Conservation (phyloP, 2,329 filamentous ascomycete genomes). For the Trichoderma gracile region DNA sequence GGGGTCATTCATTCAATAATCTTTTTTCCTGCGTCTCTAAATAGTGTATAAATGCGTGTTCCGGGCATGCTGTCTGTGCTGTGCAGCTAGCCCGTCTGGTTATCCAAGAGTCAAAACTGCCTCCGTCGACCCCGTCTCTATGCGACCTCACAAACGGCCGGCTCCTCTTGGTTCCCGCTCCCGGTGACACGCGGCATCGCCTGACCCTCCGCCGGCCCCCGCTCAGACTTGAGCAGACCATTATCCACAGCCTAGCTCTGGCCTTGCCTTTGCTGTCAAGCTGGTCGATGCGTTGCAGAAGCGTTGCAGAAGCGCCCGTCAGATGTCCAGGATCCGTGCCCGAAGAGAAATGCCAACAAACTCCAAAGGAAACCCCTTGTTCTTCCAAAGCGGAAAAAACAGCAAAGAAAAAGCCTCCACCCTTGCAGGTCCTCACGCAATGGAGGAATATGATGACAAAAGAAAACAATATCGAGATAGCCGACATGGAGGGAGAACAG, state of each 20-base stretch:
- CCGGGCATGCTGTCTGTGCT: constrained; percentile 11
- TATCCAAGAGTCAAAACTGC: constrained; percentile 13
- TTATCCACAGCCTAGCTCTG: constrained; percentile 16
- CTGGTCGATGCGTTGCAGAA: constrained; percentile 14
- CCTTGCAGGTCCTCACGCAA: background rate
- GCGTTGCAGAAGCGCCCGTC: constrained; percentile 16
- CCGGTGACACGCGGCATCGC: constrained; percentile 17
- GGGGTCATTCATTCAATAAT: constrained; percentile 5
- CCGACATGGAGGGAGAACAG: constrained; percentile 16
- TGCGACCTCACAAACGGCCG: constrained; percentile 13
- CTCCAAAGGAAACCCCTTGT: constrained; percentile 20
- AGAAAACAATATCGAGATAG: constrained; percentile 8
- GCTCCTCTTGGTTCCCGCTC: constrained; percentile 18
- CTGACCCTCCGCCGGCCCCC: constrained; percentile 22
- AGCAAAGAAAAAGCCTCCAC: constrained; percentile 19
- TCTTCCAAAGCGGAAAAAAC: constrained; percentile 20
- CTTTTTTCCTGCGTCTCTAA: constrained; percentile 18
- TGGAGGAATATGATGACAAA: constrained; percentile 12
- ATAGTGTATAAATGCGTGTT: constrained; percentile 19
- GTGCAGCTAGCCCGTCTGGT: constrained; percentile 16
- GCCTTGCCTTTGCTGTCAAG: constrained; percentile 5
- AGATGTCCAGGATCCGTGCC: background rate
- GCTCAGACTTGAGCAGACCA: constrained; percentile 21
- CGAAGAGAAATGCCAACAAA: constrained; percentile 25
- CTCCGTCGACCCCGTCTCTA: constrained; percentile 14